A percentile compares a stretch with the other conserved stretches of the same genome.
These are phyloP conservation scores for Saccharomyces hybrid DNA, from an alignment of 1,139 yeast genomes.

Conservation along the genomic window DNA sequence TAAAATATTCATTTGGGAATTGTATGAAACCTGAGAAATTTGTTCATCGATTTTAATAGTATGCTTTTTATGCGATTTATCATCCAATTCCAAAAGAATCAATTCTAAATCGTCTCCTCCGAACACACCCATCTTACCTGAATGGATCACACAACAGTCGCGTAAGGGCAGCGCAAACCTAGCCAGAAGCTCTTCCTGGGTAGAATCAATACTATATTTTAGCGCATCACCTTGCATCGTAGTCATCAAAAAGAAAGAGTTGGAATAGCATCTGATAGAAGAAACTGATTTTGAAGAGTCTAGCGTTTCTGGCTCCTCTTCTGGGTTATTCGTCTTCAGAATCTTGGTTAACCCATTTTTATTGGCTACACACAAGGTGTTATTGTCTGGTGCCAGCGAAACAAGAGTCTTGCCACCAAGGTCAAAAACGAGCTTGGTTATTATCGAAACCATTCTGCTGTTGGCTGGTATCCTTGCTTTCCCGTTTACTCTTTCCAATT, in stretches of 20 bases:
- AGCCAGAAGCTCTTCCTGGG: slow-evolving; percentile 16
- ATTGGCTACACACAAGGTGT: slow-evolving; percentile 24
- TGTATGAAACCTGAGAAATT: slow-evolving; percentile 55
- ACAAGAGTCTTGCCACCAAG: slow-evolving; percentile 29
- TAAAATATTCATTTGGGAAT: slow-evolving; percentile 50
- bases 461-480: neutral
- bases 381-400: slow-evolving; percentile 19
- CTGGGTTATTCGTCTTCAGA: slow-evolving; percentile 19
- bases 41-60: slow-evolving; percentile 44
- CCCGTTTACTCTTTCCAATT: neutral
- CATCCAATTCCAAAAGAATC: slow-evolving; percentile 45
- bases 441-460: slow-evolving; percentile 6
- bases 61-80: slow-evolving; percentile 32
- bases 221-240: slow-evolving; percentile 26
- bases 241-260: slow-evolving; percentile 18
- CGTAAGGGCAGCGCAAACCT: slow-evolving; percentile 53
- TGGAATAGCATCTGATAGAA: slow-evolving; percentile 14
- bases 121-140: slow-evolving; percentile 58
- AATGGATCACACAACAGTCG: slow-evolving; percentile 58
- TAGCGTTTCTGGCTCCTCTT: slow-evolving; percentile 30
- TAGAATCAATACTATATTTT: slow-evolving; percentile 12
- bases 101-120: slow-evolving; percentile 75
- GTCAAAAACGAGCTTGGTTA: slow-evolving; percentile 25
- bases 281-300: slow-evolving; percentile 21
- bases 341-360: slow-evolving; percentile 27